Percentiles rank a stretch among this genome's conserved stretches.
These are phyloP conservation scores for Keqinozyma sinolaborantium DNA, from an alignment of 1,139 yeast genomes.

Conservation along the genomic window DNA sequence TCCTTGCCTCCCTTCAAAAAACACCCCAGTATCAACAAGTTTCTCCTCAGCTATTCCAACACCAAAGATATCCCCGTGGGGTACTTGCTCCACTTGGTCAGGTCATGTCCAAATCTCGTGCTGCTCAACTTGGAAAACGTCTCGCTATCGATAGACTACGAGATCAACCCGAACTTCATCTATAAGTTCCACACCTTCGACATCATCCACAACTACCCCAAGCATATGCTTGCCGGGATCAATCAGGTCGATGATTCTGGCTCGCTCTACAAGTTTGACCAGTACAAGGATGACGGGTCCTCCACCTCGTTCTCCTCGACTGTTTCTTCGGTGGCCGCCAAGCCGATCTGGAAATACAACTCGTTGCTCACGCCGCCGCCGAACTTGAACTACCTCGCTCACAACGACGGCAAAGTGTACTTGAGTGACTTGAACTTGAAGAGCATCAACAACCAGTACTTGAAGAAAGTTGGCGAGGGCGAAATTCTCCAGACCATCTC, in stretches of 20 bases:
- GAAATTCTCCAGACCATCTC: slow-evolving; percentile 33
- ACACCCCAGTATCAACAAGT: slow-evolving; percentile 62
- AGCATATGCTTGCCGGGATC: slow-evolving; percentile 17
- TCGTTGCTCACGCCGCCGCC: slow-evolving; percentile 35
- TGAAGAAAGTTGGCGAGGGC: slow-evolving; percentile 29
- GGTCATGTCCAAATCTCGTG: slow-evolving; percentile 54
- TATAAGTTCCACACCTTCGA: slow-evolving; percentile 40
- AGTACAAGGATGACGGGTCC: slow-evolving; percentile 3
- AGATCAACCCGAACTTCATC: slow-evolving; percentile 30
- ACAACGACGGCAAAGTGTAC: slow-evolving; percentile 38
- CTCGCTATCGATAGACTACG: slow-evolving; percentile 58
- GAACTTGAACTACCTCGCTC: slow-evolving; percentile 24
- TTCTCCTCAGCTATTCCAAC: slow-evolving; percentile 52
- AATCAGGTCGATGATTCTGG: slow-evolving; percentile 11
- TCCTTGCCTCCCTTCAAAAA: slow-evolving; percentile 6
- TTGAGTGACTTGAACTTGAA: slow-evolving; percentile 41
- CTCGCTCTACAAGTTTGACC: slow-evolving; percentile 10
- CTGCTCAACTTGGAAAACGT: slow-evolving; percentile 51
- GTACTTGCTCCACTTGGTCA: slow-evolving; percentile 55
- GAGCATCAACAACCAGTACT: slow-evolving; percentile 31
- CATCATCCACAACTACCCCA: slow-evolving; percentile 35
- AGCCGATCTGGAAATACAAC: slow-evolving; percentile 11
- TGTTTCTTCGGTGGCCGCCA: slow-evolving; percentile 2
- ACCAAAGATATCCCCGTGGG: slow-evolving; percentile 71
- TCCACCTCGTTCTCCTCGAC: slow-evolving; percentile 2